These are phyloP conservation scores for Begonia loranthoides DNA, from an alignment of 306 rosid species.

Conservation along the genomic window DNA sequence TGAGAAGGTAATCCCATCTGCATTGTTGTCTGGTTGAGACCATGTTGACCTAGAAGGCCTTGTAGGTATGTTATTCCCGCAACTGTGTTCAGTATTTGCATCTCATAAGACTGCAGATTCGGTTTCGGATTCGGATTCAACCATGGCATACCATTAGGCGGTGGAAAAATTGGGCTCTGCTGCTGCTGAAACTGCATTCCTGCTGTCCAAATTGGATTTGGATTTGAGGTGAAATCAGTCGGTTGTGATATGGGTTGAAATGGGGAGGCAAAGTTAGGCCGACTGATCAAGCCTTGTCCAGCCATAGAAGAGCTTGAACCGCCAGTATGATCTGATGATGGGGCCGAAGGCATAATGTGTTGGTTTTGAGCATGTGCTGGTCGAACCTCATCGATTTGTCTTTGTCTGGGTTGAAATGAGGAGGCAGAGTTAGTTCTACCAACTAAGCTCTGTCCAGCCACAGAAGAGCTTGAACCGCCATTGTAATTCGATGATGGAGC, in stretches of 20 bases:
- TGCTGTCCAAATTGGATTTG: constrained; percentile 44
- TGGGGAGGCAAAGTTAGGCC: constrained; percentile 21
- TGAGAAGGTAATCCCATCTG: constrained; percentile 33
- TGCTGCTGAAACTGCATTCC: constrained; percentile 33
- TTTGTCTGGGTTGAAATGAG: constrained; percentile 21
- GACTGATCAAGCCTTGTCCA: constrained; percentile 25
- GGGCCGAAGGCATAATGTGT: neutral
- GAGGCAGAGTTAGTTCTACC: constrained; percentile 23
- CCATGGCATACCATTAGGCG: constrained; percentile 37
- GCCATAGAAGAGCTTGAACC: constrained; percentile 20
- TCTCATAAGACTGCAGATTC: constrained; percentile 28
- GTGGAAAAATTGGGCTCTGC: constrained; percentile 30
- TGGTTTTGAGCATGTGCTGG: constrained; percentile 2
- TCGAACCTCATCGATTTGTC: constrained; percentile 4
- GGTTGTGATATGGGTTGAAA: constrained; percentile 25
- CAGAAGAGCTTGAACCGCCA: constrained; percentile 19
- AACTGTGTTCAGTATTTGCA: constrained; percentile 31
- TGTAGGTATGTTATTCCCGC: constrained; percentile 25
- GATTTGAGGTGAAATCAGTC: constrained; percentile 13
- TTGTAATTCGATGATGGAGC: constrained; percentile 12
- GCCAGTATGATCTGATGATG: constrained; percentile 9
- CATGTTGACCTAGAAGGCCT: constrained; percentile 37
- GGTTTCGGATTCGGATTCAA: constrained; percentile 28
- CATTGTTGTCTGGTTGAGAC: constrained; percentile 27
- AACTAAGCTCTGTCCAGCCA: constrained; percentile 22